phyloP scores from a whole-genome alignment of 2,329 filamentous ascomycete genomes.

The Shiraia bambusicola region DNA sequence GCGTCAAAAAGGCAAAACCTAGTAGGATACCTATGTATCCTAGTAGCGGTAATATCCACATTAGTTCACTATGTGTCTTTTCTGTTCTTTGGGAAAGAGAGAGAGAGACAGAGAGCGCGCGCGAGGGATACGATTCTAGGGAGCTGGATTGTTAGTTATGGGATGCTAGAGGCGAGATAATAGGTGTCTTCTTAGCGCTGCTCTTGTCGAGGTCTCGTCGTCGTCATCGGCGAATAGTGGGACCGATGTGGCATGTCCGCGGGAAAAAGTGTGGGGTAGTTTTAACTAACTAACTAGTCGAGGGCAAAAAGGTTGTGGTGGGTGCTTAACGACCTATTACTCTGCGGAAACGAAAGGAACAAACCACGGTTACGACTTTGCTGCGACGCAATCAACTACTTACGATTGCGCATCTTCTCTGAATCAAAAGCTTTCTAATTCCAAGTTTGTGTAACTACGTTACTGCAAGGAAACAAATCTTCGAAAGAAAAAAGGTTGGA shows the following conservation, averaged over 20 bases:
- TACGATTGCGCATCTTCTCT: too few relatives aligned
- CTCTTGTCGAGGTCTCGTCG: conserved; percentile 2
- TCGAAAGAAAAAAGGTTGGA: not conserved
- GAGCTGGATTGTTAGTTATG: not conserved
- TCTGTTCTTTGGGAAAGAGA: too few relatives aligned
- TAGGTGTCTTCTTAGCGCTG: conserved; percentile 22
- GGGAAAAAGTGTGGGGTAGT: conserved; percentile 21
- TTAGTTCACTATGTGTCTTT: too few relatives aligned
- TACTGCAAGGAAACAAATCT: not conserved
- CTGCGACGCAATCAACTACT: too few relatives aligned
- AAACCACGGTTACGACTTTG: not conserved
- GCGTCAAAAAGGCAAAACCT: conserved; percentile 90
- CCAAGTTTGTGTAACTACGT: too few relatives aligned
- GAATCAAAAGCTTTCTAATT: too few relatives aligned
- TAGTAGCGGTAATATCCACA: conserved; percentile 95
- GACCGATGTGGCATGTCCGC: conserved; percentile 12
- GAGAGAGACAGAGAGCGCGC: too few relatives aligned
- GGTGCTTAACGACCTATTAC: conserved; percentile 9
- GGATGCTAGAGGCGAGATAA: conserved; percentile 26
- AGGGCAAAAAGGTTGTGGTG: conserved; percentile 27
- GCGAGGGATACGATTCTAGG: too few relatives aligned
- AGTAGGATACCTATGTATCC: conserved; percentile 85
- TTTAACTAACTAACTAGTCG: too few relatives aligned
- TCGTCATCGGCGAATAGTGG: conserved; percentile 18
- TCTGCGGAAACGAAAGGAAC: not conserved